A percentile compares a stretch with the other conserved stretches of the same genome.
Conservation (phyloP, 2,329 filamentous ascomycete species). For the Tolypocladium sp. region DNA sequence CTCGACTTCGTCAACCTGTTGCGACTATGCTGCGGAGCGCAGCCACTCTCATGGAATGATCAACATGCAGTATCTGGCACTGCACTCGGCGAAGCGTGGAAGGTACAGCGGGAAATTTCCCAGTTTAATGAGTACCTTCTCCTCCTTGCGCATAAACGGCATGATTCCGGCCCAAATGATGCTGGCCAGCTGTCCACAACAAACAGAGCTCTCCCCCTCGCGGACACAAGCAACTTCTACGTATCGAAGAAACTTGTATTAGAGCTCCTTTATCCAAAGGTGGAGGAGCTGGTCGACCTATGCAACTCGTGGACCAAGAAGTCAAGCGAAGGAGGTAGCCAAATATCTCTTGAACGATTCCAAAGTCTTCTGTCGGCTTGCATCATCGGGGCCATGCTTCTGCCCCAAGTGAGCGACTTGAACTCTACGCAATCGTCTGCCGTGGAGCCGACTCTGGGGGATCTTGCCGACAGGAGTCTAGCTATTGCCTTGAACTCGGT, state of each 20-base stretch:
- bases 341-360: constrained; percentile 43
- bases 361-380: constrained; percentile 42
- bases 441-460: constrained; percentile 33
- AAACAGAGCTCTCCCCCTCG: constrained; percentile 8
- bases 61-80: constrained; percentile 34
- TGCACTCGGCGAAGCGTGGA: constrained; percentile 38
- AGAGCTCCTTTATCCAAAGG: constrained; percentile 44
- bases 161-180: neutral
- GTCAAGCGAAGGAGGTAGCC: constrained; percentile 33
- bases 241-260: constrained; percentile 41
- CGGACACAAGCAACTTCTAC: constrained; percentile 24
- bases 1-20: constrained; percentile 60
- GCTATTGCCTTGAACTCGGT: constrained; percentile 30
- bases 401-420: constrained; percentile 36
- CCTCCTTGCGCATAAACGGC: constrained; percentile 29
- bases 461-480: constrained; percentile 30
- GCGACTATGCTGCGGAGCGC: constrained; percentile 55
- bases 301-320: constrained; percentile 37
- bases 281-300: constrained; percentile 38
- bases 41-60: constrained; percentile 18
- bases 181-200: constrained; percentile 2
- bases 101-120: constrained; percentile 30
- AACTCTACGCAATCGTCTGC: constrained; percentile 39
- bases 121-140: constrained; percentile 45
- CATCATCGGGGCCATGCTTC: constrained; percentile 32